Base-by-base conservation (phyloP, 2,329 filamentous ascomycete genomes). In the Apiospora saccharicola region DNA sequence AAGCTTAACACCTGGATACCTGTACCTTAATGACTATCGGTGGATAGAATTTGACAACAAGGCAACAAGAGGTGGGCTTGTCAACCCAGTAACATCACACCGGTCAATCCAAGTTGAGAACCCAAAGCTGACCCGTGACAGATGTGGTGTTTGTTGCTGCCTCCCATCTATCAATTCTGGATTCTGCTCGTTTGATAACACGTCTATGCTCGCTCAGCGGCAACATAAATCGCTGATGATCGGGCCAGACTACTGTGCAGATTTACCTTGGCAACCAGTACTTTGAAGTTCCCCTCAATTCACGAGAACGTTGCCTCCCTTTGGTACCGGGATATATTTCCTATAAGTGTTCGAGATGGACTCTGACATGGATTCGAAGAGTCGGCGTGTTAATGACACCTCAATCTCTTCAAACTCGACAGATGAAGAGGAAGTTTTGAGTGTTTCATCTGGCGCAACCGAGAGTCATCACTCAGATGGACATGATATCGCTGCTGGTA, bases 401-500 rank as follows among this genome's bases (percentile, higher is more conserved):
- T 70, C 68, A 1, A 44, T 51, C 26, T 37, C 44, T 24, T 69
- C 67, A 10, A 49, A 26, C 46, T 41, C 19, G 6, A 57, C 47
- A 0, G 68, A 70, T 41, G 68, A 57, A 26, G 68, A 70, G 30
- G 68, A 70, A 34, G 34, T 70, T 19, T 44, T 51, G 34, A 71
- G 69, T 41, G 51, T 71, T 26, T 67, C 69, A 4, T 64, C 69
- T 30, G 69, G 34, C 1, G 43, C 43, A 4, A 67, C 43, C 3
- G 43, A 53, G 41, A 47, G 24, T 22, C 19, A 44, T 37, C 26
- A 53, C 47, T 70, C 68, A 1, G 46, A 70, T 30, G 26, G 24
- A 19, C 46, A 70, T 22, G 68, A 22, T 41, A 10, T 22, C 68
- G n/a, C 24, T 74, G 75, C 74, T 73, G 72, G 72, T 30, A 71